These are phyloP conservation scores for Noccaea caerulescens DNA, from an alignment of 345 rosid species.

Conservation along the genomic window DNA sequence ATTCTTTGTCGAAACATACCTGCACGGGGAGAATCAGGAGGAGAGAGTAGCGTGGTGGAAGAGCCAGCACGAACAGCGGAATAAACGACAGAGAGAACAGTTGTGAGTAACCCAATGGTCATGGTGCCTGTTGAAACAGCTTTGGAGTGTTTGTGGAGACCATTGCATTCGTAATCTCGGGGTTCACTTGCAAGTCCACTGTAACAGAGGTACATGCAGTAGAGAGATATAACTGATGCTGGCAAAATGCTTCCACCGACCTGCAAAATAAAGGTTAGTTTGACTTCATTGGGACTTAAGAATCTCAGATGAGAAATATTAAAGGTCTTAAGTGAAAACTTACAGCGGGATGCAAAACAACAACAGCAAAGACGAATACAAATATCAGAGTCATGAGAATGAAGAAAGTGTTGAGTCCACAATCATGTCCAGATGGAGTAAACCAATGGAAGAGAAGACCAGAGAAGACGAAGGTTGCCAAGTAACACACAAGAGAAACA, in stretches of 20 bases:
- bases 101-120: slow-evolving; percentile 82
- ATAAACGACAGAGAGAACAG: slow-evolving; percentile 91
- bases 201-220: slow-evolving; percentile 97
- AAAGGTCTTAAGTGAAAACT: slow-evolving; percentile 44
- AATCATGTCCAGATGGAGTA: slow-evolving; percentile 95
- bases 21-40: slow-evolving; percentile 93
- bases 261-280: slow-evolving; percentile 50
- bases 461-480: slow-evolving; percentile 83
- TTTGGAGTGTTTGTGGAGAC: slow-evolving; percentile 89
- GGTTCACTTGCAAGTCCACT: slow-evolving; percentile 98
- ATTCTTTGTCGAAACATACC: slow-evolving; percentile 48
- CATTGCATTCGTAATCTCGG: slow-evolving; percentile 88
- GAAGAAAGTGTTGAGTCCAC: slow-evolving; percentile 94
- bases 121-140: slow-evolving; percentile 90
- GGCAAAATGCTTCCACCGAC: slow-evolving; percentile 94
- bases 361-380: slow-evolving; percentile 73
- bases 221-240: slow-evolving; percentile 85
- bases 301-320: neutral
- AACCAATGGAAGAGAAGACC: slow-evolving; percentile 98
- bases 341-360: slow-evolving; percentile 92
- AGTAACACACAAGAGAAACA: slow-evolving; percentile 86
- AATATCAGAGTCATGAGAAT: slow-evolving; percentile 71
- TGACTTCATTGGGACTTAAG: slow-evolving; percentile 21
- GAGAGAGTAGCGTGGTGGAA: slow-evolving; percentile 80
- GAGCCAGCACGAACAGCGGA: slow-evolving; percentile 99